A percentile compares a stretch with the other conserved stretches of the same genome.
phyloP scores from a whole-genome alignment of 345 rosid species.

The Lepidium didymum region DNA sequence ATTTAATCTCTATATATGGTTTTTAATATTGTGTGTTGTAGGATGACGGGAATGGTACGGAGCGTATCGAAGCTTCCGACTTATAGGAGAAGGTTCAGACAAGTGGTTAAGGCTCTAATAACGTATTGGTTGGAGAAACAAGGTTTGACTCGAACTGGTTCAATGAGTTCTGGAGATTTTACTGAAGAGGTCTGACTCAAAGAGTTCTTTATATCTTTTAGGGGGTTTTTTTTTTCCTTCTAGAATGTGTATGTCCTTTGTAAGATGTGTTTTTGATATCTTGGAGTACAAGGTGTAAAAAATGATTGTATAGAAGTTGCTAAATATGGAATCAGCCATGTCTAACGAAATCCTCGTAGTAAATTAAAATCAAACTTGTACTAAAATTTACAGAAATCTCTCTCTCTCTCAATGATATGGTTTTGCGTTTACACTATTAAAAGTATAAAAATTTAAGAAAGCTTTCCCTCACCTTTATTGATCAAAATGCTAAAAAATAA shows the following conservation, averaged over 20 bases:
- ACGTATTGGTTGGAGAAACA: constrained; percentile 39
- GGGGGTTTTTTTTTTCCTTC: background rate
- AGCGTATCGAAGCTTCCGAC: constrained; percentile 66
- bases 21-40: constrained; percentile 9
- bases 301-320: background rate
- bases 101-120: constrained; percentile 56
- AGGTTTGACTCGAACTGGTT: constrained; percentile 24
- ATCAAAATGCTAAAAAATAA: constrained; percentile 1
- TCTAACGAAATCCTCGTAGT: background rate
- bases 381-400: background rate
- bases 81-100: constrained; percentile 56
- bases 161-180: constrained; percentile 35
- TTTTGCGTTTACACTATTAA: background rate
- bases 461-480: background rate
- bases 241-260: background rate
- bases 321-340: background rate
- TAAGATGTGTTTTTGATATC: background rate
- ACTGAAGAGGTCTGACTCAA: constrained; percentile 21
- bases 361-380: background rate
- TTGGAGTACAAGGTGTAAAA: background rate
- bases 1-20: background rate
- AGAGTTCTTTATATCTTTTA: background rate
- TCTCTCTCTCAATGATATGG: background rate
- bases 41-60: constrained; percentile 68
- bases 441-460: background rate